Conservation (phyloP, 2,329 filamentous ascomycete species). For the Trichoderma sp. region DNA sequence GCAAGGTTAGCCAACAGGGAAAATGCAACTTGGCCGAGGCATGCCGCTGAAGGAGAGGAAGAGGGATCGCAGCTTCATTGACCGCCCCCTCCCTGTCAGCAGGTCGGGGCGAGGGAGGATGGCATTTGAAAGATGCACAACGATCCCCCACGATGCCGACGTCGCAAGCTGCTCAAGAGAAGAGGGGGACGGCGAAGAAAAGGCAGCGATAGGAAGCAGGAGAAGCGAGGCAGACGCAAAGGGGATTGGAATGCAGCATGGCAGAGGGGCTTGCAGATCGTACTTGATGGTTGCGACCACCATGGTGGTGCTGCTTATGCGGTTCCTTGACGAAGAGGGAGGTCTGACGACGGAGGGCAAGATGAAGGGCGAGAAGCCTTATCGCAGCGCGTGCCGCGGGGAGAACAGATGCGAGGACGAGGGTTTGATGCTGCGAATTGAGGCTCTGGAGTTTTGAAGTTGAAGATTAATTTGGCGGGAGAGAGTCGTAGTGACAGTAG, state of each 20-base stretch:
- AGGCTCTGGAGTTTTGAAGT: slow-evolving; percentile 9
- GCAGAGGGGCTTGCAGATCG: slow-evolving; percentile 31
- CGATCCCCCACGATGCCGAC: background rate
- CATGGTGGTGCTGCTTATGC: slow-evolving; percentile 46
- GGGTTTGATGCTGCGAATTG: slow-evolving; percentile 17
- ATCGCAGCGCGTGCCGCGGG: slow-evolving; percentile 27
- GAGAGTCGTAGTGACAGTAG: slow-evolving; percentile 8
- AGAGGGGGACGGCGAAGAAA: background rate
- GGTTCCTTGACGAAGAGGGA: slow-evolving; percentile 39
- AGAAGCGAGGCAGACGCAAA: slow-evolving; percentile 7
- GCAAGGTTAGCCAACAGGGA: slow-evolving; percentile 24
- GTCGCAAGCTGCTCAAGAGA: background rate
- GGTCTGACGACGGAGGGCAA: slow-evolving; percentile 19
- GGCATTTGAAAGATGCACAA: background rate
- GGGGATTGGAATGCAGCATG: slow-evolving; percentile 18
- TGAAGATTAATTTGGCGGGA: slow-evolving; percentile 17
- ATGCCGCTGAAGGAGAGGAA: background rate
- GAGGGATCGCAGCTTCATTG: background rate
- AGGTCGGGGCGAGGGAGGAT: background rate
- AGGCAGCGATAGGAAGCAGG: background rate
- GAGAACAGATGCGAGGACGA: slow-evolving; percentile 17
- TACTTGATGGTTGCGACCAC: slow-evolving; percentile 65
- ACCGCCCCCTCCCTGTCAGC: slow-evolving; percentile 16
- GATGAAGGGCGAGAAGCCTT: slow-evolving; percentile 20
- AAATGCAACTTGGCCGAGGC: background rate